Evolutionary conservation across 768 basidiomycete genomes (phyloP).

Genomic region (Pulveroboletus sp.): DNA sequence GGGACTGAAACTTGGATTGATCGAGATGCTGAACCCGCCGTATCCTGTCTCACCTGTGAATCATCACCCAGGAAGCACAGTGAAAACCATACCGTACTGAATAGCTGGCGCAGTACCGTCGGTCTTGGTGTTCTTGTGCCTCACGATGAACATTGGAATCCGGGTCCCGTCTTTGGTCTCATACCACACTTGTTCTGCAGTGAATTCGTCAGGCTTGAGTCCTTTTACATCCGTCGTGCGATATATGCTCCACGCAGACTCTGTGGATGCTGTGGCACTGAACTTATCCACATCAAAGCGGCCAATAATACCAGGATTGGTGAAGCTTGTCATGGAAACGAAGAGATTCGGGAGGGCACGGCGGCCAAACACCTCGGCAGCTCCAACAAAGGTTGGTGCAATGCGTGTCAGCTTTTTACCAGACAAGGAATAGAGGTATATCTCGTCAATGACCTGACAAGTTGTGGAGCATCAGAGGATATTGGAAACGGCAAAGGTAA

Average conservation of each 20-base stretch:
- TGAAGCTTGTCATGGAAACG: conserved; percentile 61
- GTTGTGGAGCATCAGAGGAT: conserved; percentile 5
- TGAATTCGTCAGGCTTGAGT: conserved; percentile 63
- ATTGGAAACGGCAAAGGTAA: not conserved
- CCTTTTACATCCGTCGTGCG: conserved; percentile 55
- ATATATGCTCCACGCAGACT: conserved; percentile 56
- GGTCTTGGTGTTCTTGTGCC: conserved; percentile 61
- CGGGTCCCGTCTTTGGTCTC: conserved; percentile 72
- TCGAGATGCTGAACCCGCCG: conserved; percentile 73
- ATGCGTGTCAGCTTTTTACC: conserved; percentile 54
- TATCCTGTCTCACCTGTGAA: conserved; percentile 45
- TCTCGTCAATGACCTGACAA: conserved; percentile 66
- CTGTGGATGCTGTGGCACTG: conserved; percentile 24
- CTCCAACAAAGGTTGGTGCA: conserved; percentile 63
- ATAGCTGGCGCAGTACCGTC: conserved; percentile 75
- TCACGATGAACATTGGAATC: conserved; percentile 82
- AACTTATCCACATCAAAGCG: conserved; percentile 51
- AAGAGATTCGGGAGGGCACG: conserved; percentile 60
- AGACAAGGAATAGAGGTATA: conserved; percentile 60
- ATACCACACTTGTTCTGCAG: conserved; percentile 75
- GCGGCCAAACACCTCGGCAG: conserved; percentile 47
- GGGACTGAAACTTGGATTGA: conserved; percentile 69
- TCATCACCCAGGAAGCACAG: not conserved
- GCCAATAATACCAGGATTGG: conserved; percentile 61
- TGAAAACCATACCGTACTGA: conserved; percentile 56